Base-by-base conservation (phyloP, 805 yeast species). In the Yarrowia bubula region DNA sequence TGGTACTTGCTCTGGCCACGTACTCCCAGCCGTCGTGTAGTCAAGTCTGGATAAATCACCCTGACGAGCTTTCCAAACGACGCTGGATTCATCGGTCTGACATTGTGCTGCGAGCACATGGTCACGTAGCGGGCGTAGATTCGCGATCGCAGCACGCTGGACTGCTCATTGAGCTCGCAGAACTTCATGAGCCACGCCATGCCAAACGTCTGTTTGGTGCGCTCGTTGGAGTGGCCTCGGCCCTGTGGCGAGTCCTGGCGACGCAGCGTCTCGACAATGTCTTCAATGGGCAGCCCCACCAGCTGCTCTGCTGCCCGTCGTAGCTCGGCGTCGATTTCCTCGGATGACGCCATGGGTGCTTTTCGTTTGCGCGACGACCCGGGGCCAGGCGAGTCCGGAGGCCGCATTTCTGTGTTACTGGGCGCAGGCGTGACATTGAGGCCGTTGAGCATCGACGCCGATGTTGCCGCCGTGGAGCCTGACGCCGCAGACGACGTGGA, bases 1-100 rank as follows among this genome's bases (percentile, higher is more conserved):
- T 90, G 96, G 75, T 92, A 92, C 72, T 88, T 88, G 18, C 93
- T 86, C 71, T 87, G 88, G 1, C 92, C 92, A 58, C 96, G 80
- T 74, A 86, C 84, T 1, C 97, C 97, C 63, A 91, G 78, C 64
- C 97, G 80, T 68, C 96, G 81, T 0, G 95, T 88, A 35, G 86
- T 84, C 67, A 90, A 78, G 64, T 79, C 78, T 0, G 96, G 95
- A 70, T 82, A 88, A 4, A 84, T 75, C 4, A 86, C 77, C 66
- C 86, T 79, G 17, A 89, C 90, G 47, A 88, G 76, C 71, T 87
- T 89, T 4, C 96, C 96, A 71, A 90, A 83, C 2, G 89, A 84
- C 1, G 96, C 93, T 33, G 90, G 92, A 41, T 87, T 83, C 65
- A 89, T 76, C 1, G 96, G 78, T 64, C 82, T 81, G 44, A 88